Conservation (phyloP, 257 asterid genomes). For the Echites panduratus region DNA sequence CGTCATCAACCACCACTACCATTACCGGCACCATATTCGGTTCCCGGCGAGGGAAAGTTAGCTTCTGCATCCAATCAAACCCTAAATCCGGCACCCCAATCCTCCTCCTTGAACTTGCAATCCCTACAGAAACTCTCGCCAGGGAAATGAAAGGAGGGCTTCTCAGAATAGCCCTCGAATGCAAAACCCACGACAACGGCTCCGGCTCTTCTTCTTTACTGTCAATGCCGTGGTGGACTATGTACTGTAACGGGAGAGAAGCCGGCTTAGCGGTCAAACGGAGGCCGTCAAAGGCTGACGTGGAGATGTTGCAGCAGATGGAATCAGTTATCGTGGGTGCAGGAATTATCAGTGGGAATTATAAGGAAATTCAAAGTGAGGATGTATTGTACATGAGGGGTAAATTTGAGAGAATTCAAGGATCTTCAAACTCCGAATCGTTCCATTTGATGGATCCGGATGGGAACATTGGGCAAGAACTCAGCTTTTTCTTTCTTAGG, state of each 20-base stretch:
- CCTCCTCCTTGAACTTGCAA: conserved; percentile 52
- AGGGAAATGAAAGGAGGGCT: conserved; percentile 56
- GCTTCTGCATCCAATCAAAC: conserved; percentile 47
- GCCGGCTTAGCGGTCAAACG: conserved; percentile 44
- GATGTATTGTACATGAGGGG: conserved; percentile 54
- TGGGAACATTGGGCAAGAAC: conserved; percentile 42
- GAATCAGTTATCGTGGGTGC: conserved; percentile 46
- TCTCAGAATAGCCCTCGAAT: conserved; percentile 45
- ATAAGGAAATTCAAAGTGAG: conserved; percentile 5
- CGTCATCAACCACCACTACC: conserved; percentile 21
- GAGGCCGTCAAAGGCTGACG: conserved; percentile 28
- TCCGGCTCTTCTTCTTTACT: conserved; percentile 21
- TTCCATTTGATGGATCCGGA: conserved; percentile 60
- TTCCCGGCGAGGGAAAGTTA: conserved; percentile 45
- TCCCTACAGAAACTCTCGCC: conserved; percentile 49
- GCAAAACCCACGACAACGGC: conserved; percentile 9
- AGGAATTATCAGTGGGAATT: conserved; percentile 27
- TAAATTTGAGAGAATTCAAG: conserved; percentile 44
- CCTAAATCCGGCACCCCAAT: conserved; percentile 38
- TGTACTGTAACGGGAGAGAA: conserved; percentile 53
- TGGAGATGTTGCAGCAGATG: conserved; percentile 34
- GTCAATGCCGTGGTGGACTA: conserved; percentile 46
- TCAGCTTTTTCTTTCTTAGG: conserved; percentile 50
- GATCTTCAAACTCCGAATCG: conserved; percentile 44
- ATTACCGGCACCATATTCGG: conserved; percentile 49